Evolutionary conservation across 495 filamentous ascomycete genomes (phyloP).

Genomic region (Penicilliopsis zonata): DNA sequence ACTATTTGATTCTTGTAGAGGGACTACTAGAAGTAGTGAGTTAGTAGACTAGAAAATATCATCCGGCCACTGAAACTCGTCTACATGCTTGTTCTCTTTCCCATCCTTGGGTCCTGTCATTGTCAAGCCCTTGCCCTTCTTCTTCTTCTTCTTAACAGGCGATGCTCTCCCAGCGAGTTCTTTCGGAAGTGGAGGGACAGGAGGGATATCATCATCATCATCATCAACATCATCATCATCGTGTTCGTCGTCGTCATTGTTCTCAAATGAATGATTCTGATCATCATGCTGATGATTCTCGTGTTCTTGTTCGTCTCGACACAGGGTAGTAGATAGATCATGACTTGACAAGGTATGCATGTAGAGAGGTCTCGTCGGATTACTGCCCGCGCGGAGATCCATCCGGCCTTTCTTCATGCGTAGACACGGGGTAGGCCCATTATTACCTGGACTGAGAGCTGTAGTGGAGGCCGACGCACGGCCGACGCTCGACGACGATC

Average conservation of each 20-base stretch:
- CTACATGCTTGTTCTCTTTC: slow-evolving; percentile 1
- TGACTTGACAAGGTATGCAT: too few relatives aligned
- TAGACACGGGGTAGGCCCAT: slow-evolving; percentile 9
- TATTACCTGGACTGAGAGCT: slow-evolving; percentile 4
- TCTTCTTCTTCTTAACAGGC: too few relatives aligned
- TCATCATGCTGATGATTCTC: slow-evolving; percentile 16
- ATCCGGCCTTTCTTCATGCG: slow-evolving; percentile 16
- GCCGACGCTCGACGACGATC: not conserved
- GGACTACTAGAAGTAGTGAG: too few relatives aligned
- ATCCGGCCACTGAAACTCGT: slow-evolving; percentile 33
- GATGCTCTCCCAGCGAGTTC: slow-evolving; percentile 24
- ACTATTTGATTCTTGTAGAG: too few relatives aligned
- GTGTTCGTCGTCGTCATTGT: slow-evolving; percentile 5
- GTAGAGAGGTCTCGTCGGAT: too few relatives aligned
- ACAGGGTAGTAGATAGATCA: too few relatives aligned
- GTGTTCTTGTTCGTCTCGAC: slow-evolving; percentile 5
- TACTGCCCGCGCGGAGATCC: slow-evolving; percentile 18
- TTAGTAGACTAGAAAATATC: slow-evolving; percentile 41
- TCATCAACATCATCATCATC: slow-evolving; percentile 10
- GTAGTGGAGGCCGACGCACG: not conserved
- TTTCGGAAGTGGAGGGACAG: slow-evolving; percentile 31
- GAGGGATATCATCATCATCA: slow-evolving; percentile 26
- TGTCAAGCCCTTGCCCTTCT: slow-evolving; percentile 13
- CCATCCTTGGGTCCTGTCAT: slow-evolving; percentile 12
- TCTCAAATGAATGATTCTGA: slow-evolving; percentile 8